Evolutionary conservation across 352 stramenopile genomes (phyloP).

Genomic region (Blastocystis sp.): DNA sequence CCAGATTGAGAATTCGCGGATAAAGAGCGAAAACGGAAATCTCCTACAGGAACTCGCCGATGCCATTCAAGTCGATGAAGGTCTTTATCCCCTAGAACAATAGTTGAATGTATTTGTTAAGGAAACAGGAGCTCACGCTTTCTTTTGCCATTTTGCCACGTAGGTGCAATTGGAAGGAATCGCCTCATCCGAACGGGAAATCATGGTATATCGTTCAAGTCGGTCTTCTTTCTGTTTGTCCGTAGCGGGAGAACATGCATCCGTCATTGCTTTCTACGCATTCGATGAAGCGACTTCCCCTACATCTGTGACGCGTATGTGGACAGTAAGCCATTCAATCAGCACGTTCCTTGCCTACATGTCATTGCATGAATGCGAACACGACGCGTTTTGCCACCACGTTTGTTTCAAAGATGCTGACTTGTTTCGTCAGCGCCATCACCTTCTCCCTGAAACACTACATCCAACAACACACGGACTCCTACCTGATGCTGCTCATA

Average conservation of each 20-base stretch:
- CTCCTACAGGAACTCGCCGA: slow-evolving; percentile 19
- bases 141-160: neutral
- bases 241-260: neutral
- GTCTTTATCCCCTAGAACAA: neutral
- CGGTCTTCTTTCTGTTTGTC: neutral
- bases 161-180: neutral
- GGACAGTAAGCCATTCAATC: slow-evolving; percentile 46
- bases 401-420: neutral
- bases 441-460: neutral
- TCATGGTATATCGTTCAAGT: neutral
- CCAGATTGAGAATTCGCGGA: slow-evolving; percentile 27
- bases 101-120: neutral
- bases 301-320: neutral
- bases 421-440: neutral
- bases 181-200: neutral
- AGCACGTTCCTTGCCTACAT: slow-evolving; percentile 23
- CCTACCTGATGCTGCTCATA: neutral
- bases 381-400: neutral
- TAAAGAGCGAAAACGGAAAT: neutral
- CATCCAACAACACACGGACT: neutral
- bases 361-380: neutral
- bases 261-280: neutral
- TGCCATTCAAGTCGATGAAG: slow-evolving; percentile 33
- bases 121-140: neutral
- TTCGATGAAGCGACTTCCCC: neutral